phyloP scores from a whole-genome alignment of 2,329 filamentous ascomycete species.

The Colletotrichum brevisporum region DNA sequence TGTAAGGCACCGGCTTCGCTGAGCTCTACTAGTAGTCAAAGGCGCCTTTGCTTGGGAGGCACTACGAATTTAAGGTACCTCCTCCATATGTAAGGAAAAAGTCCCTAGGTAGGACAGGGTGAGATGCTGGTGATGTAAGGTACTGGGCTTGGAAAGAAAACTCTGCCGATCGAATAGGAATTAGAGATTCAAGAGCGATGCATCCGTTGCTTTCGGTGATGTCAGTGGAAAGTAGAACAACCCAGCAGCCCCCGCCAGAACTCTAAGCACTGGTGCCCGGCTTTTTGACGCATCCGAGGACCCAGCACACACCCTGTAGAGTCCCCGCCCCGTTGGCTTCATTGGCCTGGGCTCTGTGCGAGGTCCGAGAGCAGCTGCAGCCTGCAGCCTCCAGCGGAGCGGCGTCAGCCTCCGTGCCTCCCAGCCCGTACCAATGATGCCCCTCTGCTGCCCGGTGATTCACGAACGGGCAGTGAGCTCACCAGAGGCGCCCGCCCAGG shows the following conservation, averaged over 20 bases:
- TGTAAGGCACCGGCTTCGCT: conserved; percentile 14
- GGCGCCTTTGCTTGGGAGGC: not conserved
- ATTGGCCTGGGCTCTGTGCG: conserved; percentile 18
- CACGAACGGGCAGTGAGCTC: too few relatives aligned
- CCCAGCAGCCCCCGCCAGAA: conserved; percentile 15
- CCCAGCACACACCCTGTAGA: conserved; percentile 23
- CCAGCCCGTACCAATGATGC: not conserved
- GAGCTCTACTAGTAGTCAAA: not conserved
- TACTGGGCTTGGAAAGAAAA: conserved; percentile 9
- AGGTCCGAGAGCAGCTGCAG: conserved; percentile 34
- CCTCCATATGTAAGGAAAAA: too few relatives aligned
- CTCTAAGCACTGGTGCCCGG: conserved; percentile 23
- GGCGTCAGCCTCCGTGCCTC: not conserved
- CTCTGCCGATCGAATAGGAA: conserved; percentile 28
- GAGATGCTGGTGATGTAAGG: too few relatives aligned
- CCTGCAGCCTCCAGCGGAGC: not conserved
- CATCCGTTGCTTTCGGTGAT: conserved; percentile 39
- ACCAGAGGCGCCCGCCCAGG: too few relatives aligned
- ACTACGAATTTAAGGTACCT: too few relatives aligned
- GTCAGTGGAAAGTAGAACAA: conserved; percentile 37
- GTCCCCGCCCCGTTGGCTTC: conserved; percentile 20
- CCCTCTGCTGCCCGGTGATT: not conserved
- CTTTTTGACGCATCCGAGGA: conserved; percentile 24
- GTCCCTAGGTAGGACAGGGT: too few relatives aligned
- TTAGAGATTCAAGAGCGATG: conserved; percentile 35